These are phyloP conservation scores for Calycina herbarum DNA, from an alignment of 2,329 filamentous ascomycete species.

Conservation along the genomic window DNA sequence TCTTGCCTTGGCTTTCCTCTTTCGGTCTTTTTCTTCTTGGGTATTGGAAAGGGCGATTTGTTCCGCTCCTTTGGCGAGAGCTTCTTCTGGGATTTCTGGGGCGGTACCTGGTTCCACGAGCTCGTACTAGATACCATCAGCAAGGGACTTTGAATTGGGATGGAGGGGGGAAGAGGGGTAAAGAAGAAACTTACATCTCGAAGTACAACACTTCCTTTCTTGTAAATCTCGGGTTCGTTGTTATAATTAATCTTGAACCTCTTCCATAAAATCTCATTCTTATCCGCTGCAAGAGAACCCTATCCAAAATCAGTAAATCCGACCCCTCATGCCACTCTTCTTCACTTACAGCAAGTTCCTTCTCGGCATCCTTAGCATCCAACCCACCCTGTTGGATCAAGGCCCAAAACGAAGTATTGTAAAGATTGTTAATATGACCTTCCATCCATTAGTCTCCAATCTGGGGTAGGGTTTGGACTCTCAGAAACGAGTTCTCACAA, in stretches of 20 bases:
- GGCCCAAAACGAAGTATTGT: constrained; percentile 96
- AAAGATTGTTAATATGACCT: constrained; percentile 98
- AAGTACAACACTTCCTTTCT: constrained; percentile 89
- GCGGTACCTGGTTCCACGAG: constrained; percentile 57
- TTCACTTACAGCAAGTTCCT: constrained; percentile 65
- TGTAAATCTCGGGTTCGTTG: constrained; percentile 88
- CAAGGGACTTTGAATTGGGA: neutral
- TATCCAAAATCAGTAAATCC: constrained; percentile 39
- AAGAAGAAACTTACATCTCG: constrained; percentile 53
- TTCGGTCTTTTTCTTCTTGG: constrained; percentile 81
- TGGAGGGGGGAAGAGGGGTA: neutral
- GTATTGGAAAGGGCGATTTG: constrained; percentile 67
- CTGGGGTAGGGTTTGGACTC: too few relatives aligned
- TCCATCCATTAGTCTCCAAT: neutral
- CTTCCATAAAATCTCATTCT: constrained; percentile 93
- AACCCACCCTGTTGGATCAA: constrained; percentile 78
- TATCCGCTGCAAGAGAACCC: constrained; percentile 83
- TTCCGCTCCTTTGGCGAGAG: constrained; percentile 50
- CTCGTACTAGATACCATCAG: constrained; percentile 57
- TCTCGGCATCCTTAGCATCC: constrained; percentile 76
- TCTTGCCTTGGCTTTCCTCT: constrained; percentile 75
- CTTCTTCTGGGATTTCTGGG: constrained; percentile 44
- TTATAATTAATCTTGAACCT: constrained; percentile 96
- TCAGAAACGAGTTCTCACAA: constrained; percentile 40
- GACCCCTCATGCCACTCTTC: constrained; percentile 15